Conservation (phyloP, 768 basidiomycete genomes). For the Trametes cingulata region DNA sequence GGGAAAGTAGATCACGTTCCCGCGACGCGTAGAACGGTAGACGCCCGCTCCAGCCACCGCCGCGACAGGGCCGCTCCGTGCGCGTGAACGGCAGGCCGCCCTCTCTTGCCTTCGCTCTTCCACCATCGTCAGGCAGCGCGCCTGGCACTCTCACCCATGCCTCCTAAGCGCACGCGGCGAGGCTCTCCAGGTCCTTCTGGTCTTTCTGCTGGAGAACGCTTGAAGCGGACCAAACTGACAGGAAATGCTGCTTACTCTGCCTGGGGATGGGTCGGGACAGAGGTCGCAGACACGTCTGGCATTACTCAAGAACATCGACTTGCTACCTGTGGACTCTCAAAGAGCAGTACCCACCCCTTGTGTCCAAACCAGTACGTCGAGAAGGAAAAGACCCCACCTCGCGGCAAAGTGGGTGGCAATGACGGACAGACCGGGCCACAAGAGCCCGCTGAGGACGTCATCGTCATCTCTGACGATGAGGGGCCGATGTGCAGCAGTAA, state of each 20-base stretch:
- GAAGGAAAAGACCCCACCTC: slow-evolving; percentile 18
- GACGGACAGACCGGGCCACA: slow-evolving; percentile 30
- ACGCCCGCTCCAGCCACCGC: slow-evolving; percentile 18
- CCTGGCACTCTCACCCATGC: slow-evolving; percentile 20
- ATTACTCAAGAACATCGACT: slow-evolving; percentile 69
- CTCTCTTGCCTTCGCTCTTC: neutral
- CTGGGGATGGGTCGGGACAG: slow-evolving; percentile 85
- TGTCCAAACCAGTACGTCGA: slow-evolving; percentile 58
- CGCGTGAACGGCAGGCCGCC: neutral
- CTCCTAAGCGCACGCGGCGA: slow-evolving; percentile 31
- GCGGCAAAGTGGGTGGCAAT: neutral
- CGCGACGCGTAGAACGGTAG: slow-evolving; percentile 13
- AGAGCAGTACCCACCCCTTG: slow-evolving; percentile 47
- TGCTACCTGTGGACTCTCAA: slow-evolving; percentile 67
- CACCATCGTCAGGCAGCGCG: neutral
- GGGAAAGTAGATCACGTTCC: slow-evolving; percentile 14
- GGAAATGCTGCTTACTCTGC: slow-evolving; percentile 42
- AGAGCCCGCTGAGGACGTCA: slow-evolving; percentile 61
- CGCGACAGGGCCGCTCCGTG: slow-evolving; percentile 5
- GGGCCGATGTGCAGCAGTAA: slow-evolving; percentile 56
- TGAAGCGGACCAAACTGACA: slow-evolving; percentile 58
- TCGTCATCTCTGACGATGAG: slow-evolving; percentile 73
- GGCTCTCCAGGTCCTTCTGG: slow-evolving; percentile 36
- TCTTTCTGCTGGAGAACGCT: slow-evolving; percentile 58
- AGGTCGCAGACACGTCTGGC: slow-evolving; percentile 53